Conservation (phyloP, 108 stramenopile species). For the Nitzschia palea region DNA sequence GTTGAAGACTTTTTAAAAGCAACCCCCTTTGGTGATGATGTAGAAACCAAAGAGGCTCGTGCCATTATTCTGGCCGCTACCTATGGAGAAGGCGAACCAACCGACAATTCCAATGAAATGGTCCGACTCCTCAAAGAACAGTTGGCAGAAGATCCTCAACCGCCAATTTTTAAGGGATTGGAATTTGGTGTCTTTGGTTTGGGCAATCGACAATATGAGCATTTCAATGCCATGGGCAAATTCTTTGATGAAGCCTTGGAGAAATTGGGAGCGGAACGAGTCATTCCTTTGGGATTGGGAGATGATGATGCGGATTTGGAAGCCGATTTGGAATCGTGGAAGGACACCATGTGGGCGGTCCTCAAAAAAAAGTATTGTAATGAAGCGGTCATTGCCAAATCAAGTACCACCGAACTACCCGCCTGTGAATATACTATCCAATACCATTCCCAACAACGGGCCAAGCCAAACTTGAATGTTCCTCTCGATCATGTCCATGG, state of each 20-base stretch:
- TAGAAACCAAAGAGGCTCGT: constrained; percentile 36
- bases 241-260: constrained; percentile 74
- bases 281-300: constrained; percentile 81
- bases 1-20: constrained; percentile 50
- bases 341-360: constrained; percentile 79
- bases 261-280: constrained; percentile 67
- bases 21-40: constrained; percentile 7
- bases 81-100: constrained; percentile 98
- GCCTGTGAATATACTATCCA: constrained; percentile 62
- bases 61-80: constrained; percentile 93
- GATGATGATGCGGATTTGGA: constrained; percentile 97
- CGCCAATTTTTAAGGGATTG: constrained; percentile 38
- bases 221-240: constrained; percentile 96
- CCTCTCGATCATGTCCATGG: constrained; percentile 54
- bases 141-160: constrained; percentile 8
- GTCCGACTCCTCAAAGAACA: constrained; percentile 59
- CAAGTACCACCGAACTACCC: constrained; percentile 31
- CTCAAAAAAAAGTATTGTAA: constrained; percentile 53
- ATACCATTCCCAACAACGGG: constrained; percentile 20
- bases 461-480: constrained; percentile 1
- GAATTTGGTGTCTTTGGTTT: constrained; percentile 96
- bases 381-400: constrained; percentile 15
- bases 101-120: constrained; percentile 93
- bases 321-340: constrained; percentile 97
- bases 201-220: constrained; percentile 98